phyloP scores from a whole-genome alignment of 2,329 filamentous ascomycete species.

The Alternaria rosae region DNA sequence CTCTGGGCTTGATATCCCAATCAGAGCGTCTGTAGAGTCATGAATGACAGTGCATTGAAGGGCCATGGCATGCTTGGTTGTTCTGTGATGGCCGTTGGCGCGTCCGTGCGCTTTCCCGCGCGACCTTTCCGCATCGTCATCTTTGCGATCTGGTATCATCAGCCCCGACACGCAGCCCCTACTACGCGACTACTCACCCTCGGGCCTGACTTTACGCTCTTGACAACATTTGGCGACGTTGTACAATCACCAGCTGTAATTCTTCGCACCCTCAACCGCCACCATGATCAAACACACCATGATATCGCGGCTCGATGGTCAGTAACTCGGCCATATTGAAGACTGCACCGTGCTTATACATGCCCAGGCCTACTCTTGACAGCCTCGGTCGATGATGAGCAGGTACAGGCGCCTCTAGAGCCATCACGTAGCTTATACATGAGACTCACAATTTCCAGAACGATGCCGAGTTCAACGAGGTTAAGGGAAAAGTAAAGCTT shows the following conservation, averaged over 20 bases:
- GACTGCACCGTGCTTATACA: conserved; percentile 25
- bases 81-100: background rate
- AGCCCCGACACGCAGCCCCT: conserved; percentile 44
- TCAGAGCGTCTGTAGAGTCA: background rate
- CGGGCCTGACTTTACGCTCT: background rate
- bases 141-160: conserved; percentile 20
- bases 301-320: conserved; percentile 92
- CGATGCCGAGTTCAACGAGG: conserved; percentile 79
- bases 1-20: rapidly evolving
- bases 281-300: conserved; percentile 89
- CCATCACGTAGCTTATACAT: conserved; percentile 3
- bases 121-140: conserved; percentile 33
- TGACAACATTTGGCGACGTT: background rate
- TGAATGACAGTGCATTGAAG: background rate
- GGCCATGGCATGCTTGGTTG: background rate
- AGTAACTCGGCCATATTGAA: conserved; percentile 12
- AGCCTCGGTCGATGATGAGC: conserved; percentile 91
- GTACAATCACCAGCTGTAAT: background rate
- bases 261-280: background rate
- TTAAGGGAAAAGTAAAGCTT: conserved; percentile 90
- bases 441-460: conserved; percentile 54
- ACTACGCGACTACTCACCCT: background rate
- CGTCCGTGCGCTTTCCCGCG: conserved; percentile 33
- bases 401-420: conserved; percentile 56
- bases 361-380: conserved; percentile 85